phyloP scores from a whole-genome alignment of 2,329 filamentous ascomycete species.

The Cladosporium cucumerinum region DNA sequence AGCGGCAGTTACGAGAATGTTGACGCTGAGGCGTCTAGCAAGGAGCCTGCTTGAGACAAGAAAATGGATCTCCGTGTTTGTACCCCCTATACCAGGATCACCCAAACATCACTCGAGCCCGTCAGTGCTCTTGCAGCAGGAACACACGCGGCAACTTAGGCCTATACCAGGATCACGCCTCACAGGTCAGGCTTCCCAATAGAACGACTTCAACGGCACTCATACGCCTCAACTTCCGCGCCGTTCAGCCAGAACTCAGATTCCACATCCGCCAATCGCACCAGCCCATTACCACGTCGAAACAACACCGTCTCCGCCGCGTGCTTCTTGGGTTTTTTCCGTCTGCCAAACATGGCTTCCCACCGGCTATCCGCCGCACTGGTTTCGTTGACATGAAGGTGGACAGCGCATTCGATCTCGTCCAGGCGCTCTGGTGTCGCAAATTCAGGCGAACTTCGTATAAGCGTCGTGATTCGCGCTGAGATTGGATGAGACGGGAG shows the following conservation, averaged over 20 bases:
- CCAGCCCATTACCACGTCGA: constrained; percentile 30
- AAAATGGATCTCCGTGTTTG: constrained; percentile 20
- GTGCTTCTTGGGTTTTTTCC: neutral
- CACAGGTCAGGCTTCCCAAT: neutral
- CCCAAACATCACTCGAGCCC: constrained; percentile 12
- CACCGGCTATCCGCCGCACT: constrained; percentile 4
- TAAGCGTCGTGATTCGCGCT: constrained; percentile 30
- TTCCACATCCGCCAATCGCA: constrained; percentile 26
- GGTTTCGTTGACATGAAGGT: constrained; percentile 18
- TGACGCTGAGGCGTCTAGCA: constrained; percentile 32
- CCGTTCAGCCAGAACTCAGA: constrained; percentile 22
- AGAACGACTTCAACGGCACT: constrained; percentile 7
- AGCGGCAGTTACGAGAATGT: constrained; percentile 50
- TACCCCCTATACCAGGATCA: constrained; percentile 4
- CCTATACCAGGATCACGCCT: neutral
- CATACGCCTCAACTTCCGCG: constrained; percentile 33
- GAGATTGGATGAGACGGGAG: constrained; percentile 30
- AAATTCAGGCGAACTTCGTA: constrained; percentile 23
- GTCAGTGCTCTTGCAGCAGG: constrained; percentile 16
- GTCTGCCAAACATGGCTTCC: constrained; percentile 20
- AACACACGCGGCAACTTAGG: neutral
- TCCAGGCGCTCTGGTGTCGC: constrained; percentile 25
- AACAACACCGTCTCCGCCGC: constrained; percentile 25
- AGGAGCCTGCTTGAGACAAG: constrained; percentile 35
- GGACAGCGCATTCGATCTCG: constrained; percentile 24